These are phyloP conservation scores for Pythium brachiatum DNA, from an alignment of 352 stramenopile genomes.

Conservation along the genomic window DNA sequence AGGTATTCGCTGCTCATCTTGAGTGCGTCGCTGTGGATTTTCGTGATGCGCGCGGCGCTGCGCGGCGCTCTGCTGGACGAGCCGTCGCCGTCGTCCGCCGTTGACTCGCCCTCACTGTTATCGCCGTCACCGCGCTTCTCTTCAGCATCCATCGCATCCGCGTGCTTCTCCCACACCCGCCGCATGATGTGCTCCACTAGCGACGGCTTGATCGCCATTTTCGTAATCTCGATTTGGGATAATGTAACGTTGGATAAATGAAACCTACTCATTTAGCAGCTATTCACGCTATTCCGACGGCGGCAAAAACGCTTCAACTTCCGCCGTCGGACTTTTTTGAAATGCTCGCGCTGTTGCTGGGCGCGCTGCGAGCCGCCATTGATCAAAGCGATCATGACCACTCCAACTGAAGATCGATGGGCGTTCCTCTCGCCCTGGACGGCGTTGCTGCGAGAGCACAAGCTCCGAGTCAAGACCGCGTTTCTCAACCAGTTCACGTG, in stretches of 20 bases:
- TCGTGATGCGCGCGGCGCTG: conserved; percentile 39
- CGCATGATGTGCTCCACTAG: conserved; percentile 79
- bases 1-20: conserved; percentile 75
- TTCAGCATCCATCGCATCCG: conserved; percentile 19
- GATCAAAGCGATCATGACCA: not conserved
- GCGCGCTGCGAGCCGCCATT: not conserved
- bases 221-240: not conserved
- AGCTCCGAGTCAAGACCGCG: conserved; percentile 5
- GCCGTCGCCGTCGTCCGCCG: conserved; percentile 37
- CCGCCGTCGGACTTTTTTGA: conserved; percentile 1
- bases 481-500: conserved; percentile 10
- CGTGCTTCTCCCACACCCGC: conserved; percentile 46
- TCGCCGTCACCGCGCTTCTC: conserved; percentile 30
- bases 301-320: not conserved
- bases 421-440: conserved; percentile 21
- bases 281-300: not conserved
- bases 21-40: conserved; percentile 73
- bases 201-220: conserved; percentile 45
- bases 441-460: conserved; percentile 5
- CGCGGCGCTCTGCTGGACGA: conserved; percentile 19
- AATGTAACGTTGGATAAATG: not conserved
- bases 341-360: not conserved
- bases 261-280: not conserved
- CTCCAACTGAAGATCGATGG: conserved; percentile 11
- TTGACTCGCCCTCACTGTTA: conserved; percentile 39